phyloP scores from a whole-genome alignment of 2,329 filamentous ascomycete species.

The Nothophaeocryptopus gaeumannii region DNA sequence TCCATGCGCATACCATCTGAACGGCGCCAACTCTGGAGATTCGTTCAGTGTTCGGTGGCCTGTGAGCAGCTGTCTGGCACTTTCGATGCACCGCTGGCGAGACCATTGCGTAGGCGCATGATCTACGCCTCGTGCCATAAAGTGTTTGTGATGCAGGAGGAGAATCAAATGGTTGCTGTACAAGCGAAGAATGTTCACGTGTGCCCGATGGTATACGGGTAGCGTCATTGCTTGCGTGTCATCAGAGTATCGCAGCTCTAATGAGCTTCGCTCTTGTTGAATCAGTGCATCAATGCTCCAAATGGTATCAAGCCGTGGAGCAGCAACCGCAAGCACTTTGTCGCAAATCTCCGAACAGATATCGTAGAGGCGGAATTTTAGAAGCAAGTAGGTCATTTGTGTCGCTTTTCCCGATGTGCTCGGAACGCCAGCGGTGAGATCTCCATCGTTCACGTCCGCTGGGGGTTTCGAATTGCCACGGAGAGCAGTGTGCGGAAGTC shows the following conservation, averaged over 20 bases:
- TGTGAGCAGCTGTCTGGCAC: not conserved
- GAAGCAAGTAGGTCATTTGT: constrained; percentile 4
- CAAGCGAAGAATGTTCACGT: constrained; percentile 1
- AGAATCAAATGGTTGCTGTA: constrained; percentile 1
- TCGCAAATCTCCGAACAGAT: constrained; percentile 3
- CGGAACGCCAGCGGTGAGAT: no score
- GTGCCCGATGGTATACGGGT: not conserved
- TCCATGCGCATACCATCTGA: constrained; percentile 3
- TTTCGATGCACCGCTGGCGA: not conserved
- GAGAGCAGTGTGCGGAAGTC: not conserved
- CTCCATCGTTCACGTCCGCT: not conserved
- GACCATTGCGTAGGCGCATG: not conserved
- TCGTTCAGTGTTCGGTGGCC: not conserved
- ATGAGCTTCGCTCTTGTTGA: not conserved
- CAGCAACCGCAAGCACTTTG: not conserved
- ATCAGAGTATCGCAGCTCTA: not conserved
- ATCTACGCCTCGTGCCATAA: not conserved
- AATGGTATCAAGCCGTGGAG: not conserved
- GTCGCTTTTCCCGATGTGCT: no score
- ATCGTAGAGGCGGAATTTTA: constrained; percentile 3
- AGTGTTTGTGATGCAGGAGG: not conserved
- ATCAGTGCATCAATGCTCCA: not conserved
- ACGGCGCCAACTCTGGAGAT: not conserved
- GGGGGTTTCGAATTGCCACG: not conserved
- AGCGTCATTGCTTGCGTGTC: not conserved